Conservation (phyloP, 805 yeast genomes). For the Candida montana region DNA sequence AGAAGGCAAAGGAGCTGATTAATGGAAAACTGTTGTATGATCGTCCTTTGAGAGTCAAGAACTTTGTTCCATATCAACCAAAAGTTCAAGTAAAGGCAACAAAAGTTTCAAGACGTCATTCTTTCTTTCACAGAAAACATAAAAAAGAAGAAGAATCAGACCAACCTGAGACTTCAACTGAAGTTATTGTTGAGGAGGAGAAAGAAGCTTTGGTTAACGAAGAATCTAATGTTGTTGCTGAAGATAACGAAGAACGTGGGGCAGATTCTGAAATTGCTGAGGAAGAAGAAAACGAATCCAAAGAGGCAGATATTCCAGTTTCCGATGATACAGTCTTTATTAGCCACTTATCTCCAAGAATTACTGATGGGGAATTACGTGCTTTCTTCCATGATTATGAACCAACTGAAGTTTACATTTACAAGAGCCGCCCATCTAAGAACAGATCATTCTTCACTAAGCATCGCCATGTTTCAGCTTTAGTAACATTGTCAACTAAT, state of each 20-base stretch:
- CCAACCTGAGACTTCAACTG: too few species aligned
- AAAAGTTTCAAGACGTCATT: conserved; percentile 11
- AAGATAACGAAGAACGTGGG: background rate
- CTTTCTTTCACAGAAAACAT: conserved; percentile 7
- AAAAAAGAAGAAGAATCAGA: background rate
- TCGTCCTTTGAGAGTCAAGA: conserved; percentile 35
- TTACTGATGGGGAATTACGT: conserved; percentile 40
- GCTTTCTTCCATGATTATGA: conserved; percentile 38
- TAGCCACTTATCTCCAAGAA: conserved; percentile 33
- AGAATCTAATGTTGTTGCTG: background rate
- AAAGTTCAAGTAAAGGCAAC: conserved; percentile 11
- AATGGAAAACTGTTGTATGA: conserved; percentile 53
- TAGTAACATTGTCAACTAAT: conserved; percentile 41
- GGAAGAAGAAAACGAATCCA: background rate
- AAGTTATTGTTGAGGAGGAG: conserved; percentile 3
- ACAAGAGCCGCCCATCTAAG: conserved; percentile 31
- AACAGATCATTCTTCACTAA: conserved; percentile 23
- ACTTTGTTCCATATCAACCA: conserved; percentile 40
- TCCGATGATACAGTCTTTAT: conserved; percentile 45
- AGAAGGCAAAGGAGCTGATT: conserved; percentile 55
- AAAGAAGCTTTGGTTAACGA: background rate
- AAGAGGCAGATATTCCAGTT: conserved; percentile 7
- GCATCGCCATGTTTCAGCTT: conserved; percentile 43
- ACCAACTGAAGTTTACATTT: conserved; percentile 45
- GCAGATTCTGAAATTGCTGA: background rate